Evolutionary conservation across 1,284 basidiomycete genomes (phyloP).

Genomic region (Ceratobasidium sp.): DNA sequence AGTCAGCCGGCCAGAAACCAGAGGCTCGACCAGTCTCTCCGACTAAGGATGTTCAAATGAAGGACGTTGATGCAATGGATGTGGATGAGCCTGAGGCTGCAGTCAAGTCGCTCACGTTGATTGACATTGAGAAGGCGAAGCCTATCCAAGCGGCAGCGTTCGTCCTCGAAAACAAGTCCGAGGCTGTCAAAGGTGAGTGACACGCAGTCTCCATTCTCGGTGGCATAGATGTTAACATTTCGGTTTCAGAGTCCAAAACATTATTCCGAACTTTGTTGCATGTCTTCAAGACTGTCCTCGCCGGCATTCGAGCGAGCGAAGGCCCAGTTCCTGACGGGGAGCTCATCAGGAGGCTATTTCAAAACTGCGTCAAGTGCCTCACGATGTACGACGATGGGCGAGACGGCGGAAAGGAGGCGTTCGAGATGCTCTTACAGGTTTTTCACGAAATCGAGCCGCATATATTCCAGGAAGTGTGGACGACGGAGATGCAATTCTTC

Average conservation of each 20-base stretch:
- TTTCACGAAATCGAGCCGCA: conserved; percentile 88
- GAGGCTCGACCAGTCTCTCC: conserved; percentile 15
- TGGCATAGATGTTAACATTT: conserved; percentile 31
- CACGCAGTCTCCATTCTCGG: conserved; percentile 31
- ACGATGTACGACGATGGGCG: conserved; percentile 87
- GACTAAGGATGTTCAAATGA: conserved; percentile 27
- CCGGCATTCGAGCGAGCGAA: conserved; percentile 83
- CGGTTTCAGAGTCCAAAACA: conserved; percentile 77
- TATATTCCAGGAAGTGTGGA: conserved; percentile 96
- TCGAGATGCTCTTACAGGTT: conserved; percentile 87
- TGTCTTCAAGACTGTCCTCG: conserved; percentile 87
- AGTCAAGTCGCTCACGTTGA: conserved; percentile 46
- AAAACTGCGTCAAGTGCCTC: conserved; percentile 87
- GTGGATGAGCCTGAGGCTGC: conserved; percentile 12
- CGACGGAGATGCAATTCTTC: conserved; percentile 89
- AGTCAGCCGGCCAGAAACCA: conserved; percentile 21
- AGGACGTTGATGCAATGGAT: conserved; percentile 37
- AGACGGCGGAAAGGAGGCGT: conserved; percentile 83
- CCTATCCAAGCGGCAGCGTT: conserved; percentile 81
- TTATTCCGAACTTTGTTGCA: conserved; percentile 92
- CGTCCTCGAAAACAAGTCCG: conserved; percentile 81
- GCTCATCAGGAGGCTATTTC: conserved; percentile 88
- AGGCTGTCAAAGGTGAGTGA: conserved; percentile 73
- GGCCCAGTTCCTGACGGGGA: conserved; percentile 87
- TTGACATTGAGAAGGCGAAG: conserved; percentile 78